Conservation (phyloP, 2,329 filamentous ascomycete genomes). For the Pseudocercospora eumusae region DNA sequence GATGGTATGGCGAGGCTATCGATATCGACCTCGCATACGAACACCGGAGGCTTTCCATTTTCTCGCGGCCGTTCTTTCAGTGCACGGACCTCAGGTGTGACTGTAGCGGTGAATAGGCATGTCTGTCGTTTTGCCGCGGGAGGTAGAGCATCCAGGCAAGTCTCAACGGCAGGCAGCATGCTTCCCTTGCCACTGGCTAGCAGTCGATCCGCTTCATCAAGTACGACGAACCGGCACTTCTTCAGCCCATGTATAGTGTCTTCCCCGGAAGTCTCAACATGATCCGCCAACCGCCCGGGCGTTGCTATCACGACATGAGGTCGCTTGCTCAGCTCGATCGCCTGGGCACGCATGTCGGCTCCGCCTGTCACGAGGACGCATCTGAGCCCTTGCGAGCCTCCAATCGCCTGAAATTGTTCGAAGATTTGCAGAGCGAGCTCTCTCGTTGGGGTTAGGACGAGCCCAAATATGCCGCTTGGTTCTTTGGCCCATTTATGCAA, state of each 20-base stretch:
- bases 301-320: conserved; percentile 95
- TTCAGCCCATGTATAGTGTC: conserved; percentile 83
- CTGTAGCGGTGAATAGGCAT: conserved; percentile 90
- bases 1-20: conserved; percentile 71
- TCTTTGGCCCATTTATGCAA: conserved; percentile 91
- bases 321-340: conserved; percentile 74
- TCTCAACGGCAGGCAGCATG: conserved; percentile 93
- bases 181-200: conserved; percentile 73
- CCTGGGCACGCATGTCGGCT: conserved; percentile 87
- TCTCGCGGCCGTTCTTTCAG: conserved; percentile 61
- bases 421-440: conserved; percentile 95
- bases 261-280: conserved; percentile 85
- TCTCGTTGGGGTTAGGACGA: conserved; percentile 85
- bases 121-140: conserved; percentile 80
- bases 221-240: conserved; percentile 79
- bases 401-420: conserved; percentile 93
- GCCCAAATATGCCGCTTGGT: conserved; percentile 84
- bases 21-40: conserved; percentile 85
- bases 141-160: conserved; percentile 80
- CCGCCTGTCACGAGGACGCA: conserved; percentile 88
- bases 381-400: conserved; percentile 82
- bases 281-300: conserved; percentile 87
- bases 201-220: conserved; percentile 93
- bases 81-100: conserved; percentile 87
- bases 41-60: conserved; percentile 60